A percentile compares a stretch with the other conserved stretches of the same genome.
These are phyloP conservation scores for Dichotomopilus funicola DNA, from an alignment of 2,329 filamentous ascomycete species.

Conservation along the genomic window DNA sequence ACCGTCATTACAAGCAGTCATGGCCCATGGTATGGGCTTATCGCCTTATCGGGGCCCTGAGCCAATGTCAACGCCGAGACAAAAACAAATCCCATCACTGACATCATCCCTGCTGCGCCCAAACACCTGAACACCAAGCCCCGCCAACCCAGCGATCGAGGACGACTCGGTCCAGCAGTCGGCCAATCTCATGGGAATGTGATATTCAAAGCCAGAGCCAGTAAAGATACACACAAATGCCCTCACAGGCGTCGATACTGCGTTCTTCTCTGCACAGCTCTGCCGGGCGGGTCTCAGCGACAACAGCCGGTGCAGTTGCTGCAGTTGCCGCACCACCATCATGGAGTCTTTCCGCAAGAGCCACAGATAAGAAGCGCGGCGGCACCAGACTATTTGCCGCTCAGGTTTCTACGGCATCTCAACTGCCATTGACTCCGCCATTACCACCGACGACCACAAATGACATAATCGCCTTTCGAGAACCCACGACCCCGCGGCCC, in stretches of 20 bases:
- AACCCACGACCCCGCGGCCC: conserved; percentile 8
- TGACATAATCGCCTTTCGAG: conserved; percentile 3
- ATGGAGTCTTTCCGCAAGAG: not conserved
- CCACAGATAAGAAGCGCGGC: not conserved
- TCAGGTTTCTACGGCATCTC: conserved; percentile 2
- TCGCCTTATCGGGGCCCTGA: not conserved
- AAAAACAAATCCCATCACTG: conserved; percentile 9
- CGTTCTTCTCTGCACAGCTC: conserved; percentile 2
- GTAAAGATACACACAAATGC: conserved; percentile 11
- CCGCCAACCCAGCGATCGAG: not conserved
- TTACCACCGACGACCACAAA: conserved; percentile 10
- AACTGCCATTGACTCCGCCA: conserved; percentile 12
- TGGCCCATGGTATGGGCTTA: not conserved
- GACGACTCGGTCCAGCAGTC: not conserved
- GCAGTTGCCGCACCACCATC: not conserved
- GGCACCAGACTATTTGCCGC: not conserved
- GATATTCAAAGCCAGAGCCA: not conserved
- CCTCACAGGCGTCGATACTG: conserved; percentile 14
- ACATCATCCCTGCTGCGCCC: conserved; percentile 16
- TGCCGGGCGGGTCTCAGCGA: not conserved
- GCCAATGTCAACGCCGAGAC: too few species aligned
- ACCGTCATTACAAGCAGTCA: too few species aligned
- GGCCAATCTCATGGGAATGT: not conserved
- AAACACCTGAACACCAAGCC: not conserved
- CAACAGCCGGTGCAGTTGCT: not conserved